Base-by-base conservation (phyloP, 2,329 filamentous ascomycete genomes). In the Scytalidium lignicola region DNA sequence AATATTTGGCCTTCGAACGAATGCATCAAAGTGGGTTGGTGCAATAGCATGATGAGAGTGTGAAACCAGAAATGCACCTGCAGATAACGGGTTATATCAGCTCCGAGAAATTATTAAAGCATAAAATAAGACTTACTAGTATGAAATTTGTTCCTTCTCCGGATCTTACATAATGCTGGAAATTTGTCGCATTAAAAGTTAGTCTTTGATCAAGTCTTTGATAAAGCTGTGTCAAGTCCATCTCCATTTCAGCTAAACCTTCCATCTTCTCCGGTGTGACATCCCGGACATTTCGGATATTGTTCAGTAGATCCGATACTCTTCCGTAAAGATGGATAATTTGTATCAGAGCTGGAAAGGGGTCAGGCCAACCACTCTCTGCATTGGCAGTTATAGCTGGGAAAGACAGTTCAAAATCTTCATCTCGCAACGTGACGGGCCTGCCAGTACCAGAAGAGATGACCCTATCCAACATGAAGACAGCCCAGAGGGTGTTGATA, bases 71-170 rank as follows among this genome's bases (percentile, higher is more conserved):
- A 91, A 63, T 95, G 90, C 10, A 95, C 71, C 18, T 95, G 70
- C 41, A 91, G n/a, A 17, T 13, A n/a, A 84, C 53, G 90, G 91
- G 23, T 88, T 62, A 91, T 85, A 10, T 85, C 85, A 23, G 79
- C 76, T 58, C 84, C 83, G 43, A 90, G 81, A 61, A 92, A 90
- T 15, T 84, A n/a, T n/a, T n/a, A n/a, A n/a, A n/a, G n/a, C n/a
- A n/a, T n/a, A 79, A 92, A 88, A 88, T 92, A 62, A 90, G 88
- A 64, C 95, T 89, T 20, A 95, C 71, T 9, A 95, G 72, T 44
- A 95, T 87, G 54, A 95, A 95, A 40, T 88, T 93, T 0, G 88
- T 91, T 13, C 89, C 88, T 63, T 95, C 87, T 9, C 88, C 86
- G 42, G 81, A 77, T 60, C 86, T 86, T 41, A 91, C 83, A 62